Evolutionary conservation across 257 asterid species (phyloP).

Genomic region (Verbena officinalis): DNA sequence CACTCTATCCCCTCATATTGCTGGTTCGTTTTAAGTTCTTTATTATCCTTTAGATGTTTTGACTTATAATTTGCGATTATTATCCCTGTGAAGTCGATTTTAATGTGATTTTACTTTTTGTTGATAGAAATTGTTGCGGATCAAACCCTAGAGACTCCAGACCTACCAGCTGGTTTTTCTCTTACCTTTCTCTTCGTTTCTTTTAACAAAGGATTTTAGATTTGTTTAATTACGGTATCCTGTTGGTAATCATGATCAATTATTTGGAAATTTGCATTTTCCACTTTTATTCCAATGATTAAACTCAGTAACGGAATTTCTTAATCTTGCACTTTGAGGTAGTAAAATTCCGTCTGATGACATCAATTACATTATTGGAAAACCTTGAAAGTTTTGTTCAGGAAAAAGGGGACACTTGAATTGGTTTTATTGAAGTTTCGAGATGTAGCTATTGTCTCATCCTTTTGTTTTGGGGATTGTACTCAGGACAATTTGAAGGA

Average conservation of each 20-base stretch:
- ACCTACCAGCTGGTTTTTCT: slow-evolving; percentile 32
- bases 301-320: slow-evolving; percentile 6
- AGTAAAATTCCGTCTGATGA: background rate
- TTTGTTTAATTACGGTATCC: background rate
- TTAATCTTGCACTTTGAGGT: background rate
- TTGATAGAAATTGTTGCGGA: slow-evolving; percentile 26
- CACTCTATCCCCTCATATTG: slow-evolving; percentile 35
- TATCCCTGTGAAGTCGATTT: background rate
- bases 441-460: slow-evolving; percentile 5
- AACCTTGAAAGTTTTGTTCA: background rate
- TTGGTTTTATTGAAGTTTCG: background rate
- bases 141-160: slow-evolving; percentile 34
- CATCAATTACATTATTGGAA: background rate
- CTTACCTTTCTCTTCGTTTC: background rate
- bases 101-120: slow-evolving; percentile 2
- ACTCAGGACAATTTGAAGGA: slow-evolving; percentile 47
- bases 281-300: background rate
- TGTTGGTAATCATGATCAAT: background rate
- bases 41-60: background rate
- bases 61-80: background rate
- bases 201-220: background rate
- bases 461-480: slow-evolving; percentile 26
- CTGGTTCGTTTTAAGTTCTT: slow-evolving; percentile 33
- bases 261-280: background rate
- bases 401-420: slow-evolving; percentile 1